Conservation (phyloP, 352 stramenopile genomes). For the Phytophthora palmivora region DNA sequence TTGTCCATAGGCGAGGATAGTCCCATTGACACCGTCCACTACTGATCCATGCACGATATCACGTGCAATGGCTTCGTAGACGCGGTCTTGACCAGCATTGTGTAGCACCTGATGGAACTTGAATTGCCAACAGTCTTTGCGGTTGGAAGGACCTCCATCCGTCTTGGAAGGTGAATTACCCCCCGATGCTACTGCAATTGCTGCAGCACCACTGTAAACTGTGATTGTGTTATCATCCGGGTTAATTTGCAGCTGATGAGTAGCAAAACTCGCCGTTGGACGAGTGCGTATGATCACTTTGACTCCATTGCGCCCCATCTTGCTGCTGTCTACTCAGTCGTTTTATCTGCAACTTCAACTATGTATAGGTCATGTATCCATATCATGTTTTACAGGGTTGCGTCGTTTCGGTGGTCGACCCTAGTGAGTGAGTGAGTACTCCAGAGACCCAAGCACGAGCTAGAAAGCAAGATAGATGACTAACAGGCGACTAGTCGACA, state of each 20-base stretch:
- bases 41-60: conserved; percentile 91
- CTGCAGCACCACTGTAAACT: conserved; percentile 43
- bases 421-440: no score
- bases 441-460: no score
- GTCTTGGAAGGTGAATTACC: conserved; percentile 34
- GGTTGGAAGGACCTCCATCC: conserved; percentile 60
- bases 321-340: neutral
- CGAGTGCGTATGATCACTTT: conserved; percentile 89
- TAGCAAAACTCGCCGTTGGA: conserved; percentile 79
- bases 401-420: no score
- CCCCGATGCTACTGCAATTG: conserved; percentile 16
- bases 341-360: no score
- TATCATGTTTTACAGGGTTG: no score
- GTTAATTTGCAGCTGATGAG: conserved; percentile 82
- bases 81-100: conserved; percentile 90
- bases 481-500: no score
- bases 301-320: conserved; percentile 65
- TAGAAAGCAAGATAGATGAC: no score
- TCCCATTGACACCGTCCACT: conserved; percentile 90
- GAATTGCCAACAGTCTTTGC: conserved; percentile 89
- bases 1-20: conserved; percentile 90
- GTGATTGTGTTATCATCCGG: conserved; percentile 80
- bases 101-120: conserved; percentile 94
- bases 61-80: conserved; percentile 90
- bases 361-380: no score